phyloP scores from a whole-genome alignment of 2,329 filamentous ascomycete species.

The Pseudonectria buxi region DNA sequence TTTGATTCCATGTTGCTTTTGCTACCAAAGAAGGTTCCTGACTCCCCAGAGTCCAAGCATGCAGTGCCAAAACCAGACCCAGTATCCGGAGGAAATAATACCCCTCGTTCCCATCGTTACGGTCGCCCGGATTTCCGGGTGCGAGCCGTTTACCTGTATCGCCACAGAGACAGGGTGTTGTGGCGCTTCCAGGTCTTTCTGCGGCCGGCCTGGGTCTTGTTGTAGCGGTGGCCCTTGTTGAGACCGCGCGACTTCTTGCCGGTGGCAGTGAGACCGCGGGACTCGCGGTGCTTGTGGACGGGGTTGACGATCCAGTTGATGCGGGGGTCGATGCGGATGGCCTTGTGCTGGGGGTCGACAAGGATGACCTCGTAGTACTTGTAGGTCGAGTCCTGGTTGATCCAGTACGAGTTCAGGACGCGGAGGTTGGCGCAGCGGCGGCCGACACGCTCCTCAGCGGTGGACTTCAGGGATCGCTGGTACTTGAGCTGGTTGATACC shows the following conservation, averaged over 20 bases:
- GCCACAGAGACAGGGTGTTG: conserved; percentile 98
- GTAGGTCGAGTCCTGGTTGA: conserved; percentile 99
- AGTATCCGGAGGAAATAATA: conserved; percentile 14
- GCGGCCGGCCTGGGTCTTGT: conserved; percentile 93
- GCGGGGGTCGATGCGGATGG: conserved; percentile 95
- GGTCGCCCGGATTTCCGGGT: not conserved
- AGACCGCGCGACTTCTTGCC: conserved; percentile 99
- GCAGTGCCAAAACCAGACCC: conserved; percentile 26
- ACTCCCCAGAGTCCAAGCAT: conserved; percentile 27
- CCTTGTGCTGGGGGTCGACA: conserved; percentile 99
- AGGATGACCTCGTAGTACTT: conserved; percentile 99
- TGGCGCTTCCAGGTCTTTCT: conserved; percentile 99
- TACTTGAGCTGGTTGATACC: conserved; percentile 99
- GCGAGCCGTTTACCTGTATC: conserved; percentile 69
- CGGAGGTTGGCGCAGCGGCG: conserved; percentile 98
- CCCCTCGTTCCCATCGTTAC: conserved; percentile 11
- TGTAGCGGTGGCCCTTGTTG: conserved; percentile 98
- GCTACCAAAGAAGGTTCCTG: conserved; percentile 25
- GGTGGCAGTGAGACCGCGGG: conserved; percentile 91
- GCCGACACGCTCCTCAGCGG: conserved; percentile 99
- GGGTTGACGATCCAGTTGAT: conserved; percentile 99
- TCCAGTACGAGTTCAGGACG: conserved; percentile 99
- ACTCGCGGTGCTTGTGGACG: conserved; percentile 99
- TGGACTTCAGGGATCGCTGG: conserved; percentile 96
- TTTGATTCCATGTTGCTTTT: conserved; percentile 26